Evolutionary conservation across 495 filamentous ascomycete species (phyloP).

Genomic region (Penicillium tannophilum): DNA sequence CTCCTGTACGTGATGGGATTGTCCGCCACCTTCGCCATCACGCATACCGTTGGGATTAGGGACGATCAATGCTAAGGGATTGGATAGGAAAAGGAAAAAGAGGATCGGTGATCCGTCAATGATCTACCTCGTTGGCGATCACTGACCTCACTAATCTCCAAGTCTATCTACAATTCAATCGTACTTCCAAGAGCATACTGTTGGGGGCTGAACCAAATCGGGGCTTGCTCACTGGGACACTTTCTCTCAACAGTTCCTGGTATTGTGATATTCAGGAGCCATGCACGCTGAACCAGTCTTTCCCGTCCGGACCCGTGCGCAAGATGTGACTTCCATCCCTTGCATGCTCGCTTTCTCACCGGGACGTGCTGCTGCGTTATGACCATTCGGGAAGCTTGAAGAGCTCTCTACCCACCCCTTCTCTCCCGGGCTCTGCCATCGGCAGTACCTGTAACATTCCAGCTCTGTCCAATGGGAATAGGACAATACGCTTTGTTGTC

Average conservation of each 20-base stretch:
- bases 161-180: neutral
- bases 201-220: neutral
- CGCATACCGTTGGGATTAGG: slow-evolving; percentile 12
- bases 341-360: slow-evolving; percentile 19
- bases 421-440: slow-evolving; percentile 1
- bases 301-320: slow-evolving; percentile 17
- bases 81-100: neutral
- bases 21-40: slow-evolving; percentile 24
- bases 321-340: slow-evolving; percentile 15
- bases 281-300: neutral
- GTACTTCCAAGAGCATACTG: neutral
- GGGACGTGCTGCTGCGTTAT: slow-evolving; percentile 6
- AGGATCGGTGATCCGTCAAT: neutral
- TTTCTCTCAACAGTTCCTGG: neutral
- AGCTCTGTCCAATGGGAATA: slow-evolving; percentile 1
- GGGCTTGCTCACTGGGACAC: neutral
- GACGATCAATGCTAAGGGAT: neutral
- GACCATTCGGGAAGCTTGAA: slow-evolving; percentile 11
- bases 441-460: slow-evolving; percentile 9
- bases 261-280: slow-evolving; percentile 7
- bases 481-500: slow-evolving; percentile 13
- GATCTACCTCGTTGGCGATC: neutral
- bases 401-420: slow-evolving; percentile 4
- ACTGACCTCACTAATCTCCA: neutral
- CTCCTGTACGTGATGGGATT: slow-evolving; percentile 25